Base-by-base conservation (phyloP, 805 yeast species). In the Kluyveromyces dobzhanskii region DNA sequence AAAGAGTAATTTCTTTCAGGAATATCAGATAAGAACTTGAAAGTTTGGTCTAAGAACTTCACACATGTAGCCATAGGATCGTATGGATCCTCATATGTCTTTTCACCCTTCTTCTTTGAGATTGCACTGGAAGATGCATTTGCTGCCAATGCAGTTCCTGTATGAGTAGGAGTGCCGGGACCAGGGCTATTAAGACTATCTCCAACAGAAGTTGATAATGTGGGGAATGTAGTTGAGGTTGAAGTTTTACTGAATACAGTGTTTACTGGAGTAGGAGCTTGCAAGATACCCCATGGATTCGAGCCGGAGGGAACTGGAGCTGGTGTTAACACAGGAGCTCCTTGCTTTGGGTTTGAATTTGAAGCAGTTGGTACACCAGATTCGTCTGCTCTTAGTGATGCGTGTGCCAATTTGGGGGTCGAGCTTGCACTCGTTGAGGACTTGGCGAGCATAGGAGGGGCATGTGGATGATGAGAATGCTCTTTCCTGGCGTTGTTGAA, bases 401-500 rank as follows among this genome's bases (percentile, higher is more conserved):
- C 47, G 31, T 53, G 57, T 11, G 46, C 40, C n/a, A 54, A 48
- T n/a, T 55, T 52, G 11, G 64, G 62, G 7, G 62, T 55, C 4
- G 59, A 44, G 23, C 51, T 43, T 14, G 46, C 43, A n/a, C 57
- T 41, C 24, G 50, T 45, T 5, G 42, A 38, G 3, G 43, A 38
- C 14, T 42, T 28, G 5, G 47, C 31, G 5, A 40, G 35, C 2
- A 47, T 29, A 12, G 49, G 30, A 23, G 31, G 35, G 9, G 39
- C 30, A 13, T 30, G 30, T 7, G 32, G 21, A 16, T 43, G 44
- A 11, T 41, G 35, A 3, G 40, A n/a, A 16, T 49, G 33, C 50
- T 67, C 72, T 36, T 58, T 53, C 61, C 96, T 78, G 29, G 37
- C 16, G 13, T 24, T 34, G 19, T 95, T 85, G 64, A 85, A 90